Base-by-base conservation (phyloP, 495 filamentous ascomycete genomes). In the Amorphotheca resinae region DNA sequence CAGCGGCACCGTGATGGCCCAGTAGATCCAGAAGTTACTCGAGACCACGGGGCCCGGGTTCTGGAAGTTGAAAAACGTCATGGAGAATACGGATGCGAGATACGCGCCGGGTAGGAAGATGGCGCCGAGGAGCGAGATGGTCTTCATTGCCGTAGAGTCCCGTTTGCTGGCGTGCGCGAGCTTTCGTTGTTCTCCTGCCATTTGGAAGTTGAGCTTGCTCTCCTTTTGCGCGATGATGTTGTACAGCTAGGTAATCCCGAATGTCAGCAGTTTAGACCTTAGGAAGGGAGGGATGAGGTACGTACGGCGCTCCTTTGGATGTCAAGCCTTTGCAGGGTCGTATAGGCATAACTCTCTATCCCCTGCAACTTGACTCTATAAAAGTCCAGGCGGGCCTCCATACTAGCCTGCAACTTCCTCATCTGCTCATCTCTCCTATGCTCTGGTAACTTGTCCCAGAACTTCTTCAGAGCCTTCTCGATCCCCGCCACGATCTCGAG, bases 141-240 rank as follows among this genome's bases (percentile, higher is more conserved):
- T 69, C 49, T 74, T 75, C 72, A 72, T 73, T 4, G 69, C 69
- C 6, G 64, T 63, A 25, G 66, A 66, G 48, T 75, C 72, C 16
- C 72, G 62, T 51, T 72, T 74, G 31, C 61, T 64, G n/a, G 68
- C 66, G 50, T 75, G 72, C 2, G 72, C 70, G 14, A 75, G 55
- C 18, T 69, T 64, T 6, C 70, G 64, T 48, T 75, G 72, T 30
- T 74, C 68, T 11, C 65, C 70, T 23, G 72, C 72, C 60, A 75
- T 75, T 49, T 69, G 59, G 23, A 75, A 66, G 44, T 65, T 69
- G 28, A 75, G 63, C 43, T 73, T 72, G 11, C 65, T 69, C 48
- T 74, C 72, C 38, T 71, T 69, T 45, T 74, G 72, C 34, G 70
- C 66, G 50, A 74, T 73, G 57, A 74, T 72, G 52, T 74, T 75